A percentile compares a stretch with the other conserved stretches of the same genome.
Evolutionary conservation across 305 asterid genomes (phyloP).

Genomic region (Solanum chacoense): DNA sequence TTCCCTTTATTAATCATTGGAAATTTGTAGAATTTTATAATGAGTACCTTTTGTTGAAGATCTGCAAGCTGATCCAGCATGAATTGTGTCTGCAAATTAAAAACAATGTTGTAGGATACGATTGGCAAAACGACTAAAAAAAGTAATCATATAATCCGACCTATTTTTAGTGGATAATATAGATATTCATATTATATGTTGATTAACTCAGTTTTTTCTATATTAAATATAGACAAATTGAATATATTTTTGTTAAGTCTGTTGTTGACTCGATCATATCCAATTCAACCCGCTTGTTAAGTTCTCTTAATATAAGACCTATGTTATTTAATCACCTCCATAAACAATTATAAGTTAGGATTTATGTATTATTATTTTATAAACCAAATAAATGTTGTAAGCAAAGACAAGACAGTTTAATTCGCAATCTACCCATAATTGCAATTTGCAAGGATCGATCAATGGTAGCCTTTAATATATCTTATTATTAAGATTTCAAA

Average conservation of each 20-base stretch:
- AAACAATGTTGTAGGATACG: neutral
- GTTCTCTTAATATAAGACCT: neutral
- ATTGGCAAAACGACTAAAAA: neutral
- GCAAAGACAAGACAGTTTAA: neutral
- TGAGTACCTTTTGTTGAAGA: constrained; percentile 13
- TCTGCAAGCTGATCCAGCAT: constrained; percentile 23
- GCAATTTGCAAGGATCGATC: neutral
- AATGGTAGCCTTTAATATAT: neutral
- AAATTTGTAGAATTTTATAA: neutral
- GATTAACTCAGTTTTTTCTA: neutral
- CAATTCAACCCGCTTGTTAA: neutral
- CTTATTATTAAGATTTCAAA: neutral
- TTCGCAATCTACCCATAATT: neutral
- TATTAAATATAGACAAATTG: neutral
- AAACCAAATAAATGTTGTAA: neutral
- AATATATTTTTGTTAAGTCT: neutral
- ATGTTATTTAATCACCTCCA: neutral
- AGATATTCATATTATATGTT: neutral
- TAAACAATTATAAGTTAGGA: neutral
- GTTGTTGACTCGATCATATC: neutral
- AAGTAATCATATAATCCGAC: neutral
- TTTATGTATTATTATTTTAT: neutral
- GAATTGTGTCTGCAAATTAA: constrained; percentile 10
- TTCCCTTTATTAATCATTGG: neutral
- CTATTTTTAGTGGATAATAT: neutral